These are phyloP conservation scores for Malus hybrid DNA, from an alignment of 331 rosid genomes.

Conservation along the genomic window DNA sequence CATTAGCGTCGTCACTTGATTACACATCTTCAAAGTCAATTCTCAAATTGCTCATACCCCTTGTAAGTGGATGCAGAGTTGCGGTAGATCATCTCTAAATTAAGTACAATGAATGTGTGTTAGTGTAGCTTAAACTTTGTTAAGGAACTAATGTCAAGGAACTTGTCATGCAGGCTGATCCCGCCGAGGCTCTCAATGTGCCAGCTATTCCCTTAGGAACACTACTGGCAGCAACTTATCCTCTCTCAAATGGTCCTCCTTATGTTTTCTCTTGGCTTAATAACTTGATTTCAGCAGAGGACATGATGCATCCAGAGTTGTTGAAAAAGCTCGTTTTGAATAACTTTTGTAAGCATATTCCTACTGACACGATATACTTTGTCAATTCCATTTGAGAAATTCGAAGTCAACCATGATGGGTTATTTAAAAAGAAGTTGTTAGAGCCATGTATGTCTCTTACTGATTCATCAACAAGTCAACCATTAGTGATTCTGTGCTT, in stretches of 20 bases:
- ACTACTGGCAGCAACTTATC: constrained; percentile 78
- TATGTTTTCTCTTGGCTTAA: constrained; percentile 82
- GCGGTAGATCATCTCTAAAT: not conserved
- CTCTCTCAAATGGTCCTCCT: constrained; percentile 74
- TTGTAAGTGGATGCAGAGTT: constrained; percentile 50
- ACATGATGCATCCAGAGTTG: constrained; percentile 94
- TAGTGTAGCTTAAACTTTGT: not conserved
- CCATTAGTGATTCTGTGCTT: not conserved
- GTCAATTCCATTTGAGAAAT: not conserved
- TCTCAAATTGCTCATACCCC: constrained; percentile 80
- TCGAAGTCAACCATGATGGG: not conserved
- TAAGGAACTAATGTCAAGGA: constrained; percentile 18
- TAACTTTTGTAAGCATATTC: constrained; percentile 74
- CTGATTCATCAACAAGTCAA: not conserved
- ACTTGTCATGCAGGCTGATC: constrained; percentile 82
- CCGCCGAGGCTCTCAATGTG: constrained; percentile 92
- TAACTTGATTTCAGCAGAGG: constrained; percentile 78
- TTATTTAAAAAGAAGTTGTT: not conserved
- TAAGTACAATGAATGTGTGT: constrained; percentile 11
- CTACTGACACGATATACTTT: not conserved
- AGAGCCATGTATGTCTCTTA: not conserved
- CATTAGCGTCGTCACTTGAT: constrained; percentile 91
- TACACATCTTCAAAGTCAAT: constrained; percentile 85
- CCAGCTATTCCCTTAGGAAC: constrained; percentile 94
- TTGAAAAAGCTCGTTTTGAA: constrained; percentile 74